These are phyloP conservation scores for Nemania bipapillata DNA, from an alignment of 2,329 filamentous ascomycete genomes.

Conservation along the genomic window DNA sequence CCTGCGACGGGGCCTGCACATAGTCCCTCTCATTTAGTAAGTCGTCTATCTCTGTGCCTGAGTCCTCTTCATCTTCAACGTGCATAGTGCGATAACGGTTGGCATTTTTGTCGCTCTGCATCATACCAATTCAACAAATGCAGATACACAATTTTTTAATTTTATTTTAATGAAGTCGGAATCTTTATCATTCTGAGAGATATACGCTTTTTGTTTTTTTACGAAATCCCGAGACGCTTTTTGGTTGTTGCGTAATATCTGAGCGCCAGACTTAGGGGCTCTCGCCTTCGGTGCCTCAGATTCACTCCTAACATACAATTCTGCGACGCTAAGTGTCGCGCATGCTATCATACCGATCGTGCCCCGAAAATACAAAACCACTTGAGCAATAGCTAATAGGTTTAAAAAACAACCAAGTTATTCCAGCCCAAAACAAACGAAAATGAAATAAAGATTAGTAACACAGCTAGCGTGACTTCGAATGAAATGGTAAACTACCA, in stretches of 20 bases:
- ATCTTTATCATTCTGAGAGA: conserved; percentile 1
- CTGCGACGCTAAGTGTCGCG: conserved; percentile 33
- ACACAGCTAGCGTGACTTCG: background rate
- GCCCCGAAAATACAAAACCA: conserved; percentile 20
- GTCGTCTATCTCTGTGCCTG: conserved; percentile 45
- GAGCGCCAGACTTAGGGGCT: conserved; percentile 15
- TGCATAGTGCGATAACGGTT: conserved; percentile 35
- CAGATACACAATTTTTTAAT: background rate
- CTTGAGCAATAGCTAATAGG: conserved; percentile 5
- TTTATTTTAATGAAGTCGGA: background rate
- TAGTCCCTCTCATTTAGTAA: conserved; percentile 50
- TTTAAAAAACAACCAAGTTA: background rate
- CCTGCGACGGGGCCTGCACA: conserved; percentile 34
- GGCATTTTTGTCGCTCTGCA: conserved; percentile 23
- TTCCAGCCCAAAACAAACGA: background rate
- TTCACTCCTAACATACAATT: conserved; percentile 9
- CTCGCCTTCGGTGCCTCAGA: conserved; percentile 26
- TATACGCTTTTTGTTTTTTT: background rate
- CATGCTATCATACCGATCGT: background rate
- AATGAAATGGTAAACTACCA: background rate
- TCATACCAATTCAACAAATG: conserved; percentile 8
- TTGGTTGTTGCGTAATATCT: background rate
- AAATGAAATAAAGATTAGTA: background rate
- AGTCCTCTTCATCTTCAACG: conserved; percentile 43
- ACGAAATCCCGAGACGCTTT: background rate